A percentile compares a stretch with the other conserved stretches of the same genome.
Conservation (phyloP, 805 yeast species). For the Kluyveromyces aestuarii region DNA sequence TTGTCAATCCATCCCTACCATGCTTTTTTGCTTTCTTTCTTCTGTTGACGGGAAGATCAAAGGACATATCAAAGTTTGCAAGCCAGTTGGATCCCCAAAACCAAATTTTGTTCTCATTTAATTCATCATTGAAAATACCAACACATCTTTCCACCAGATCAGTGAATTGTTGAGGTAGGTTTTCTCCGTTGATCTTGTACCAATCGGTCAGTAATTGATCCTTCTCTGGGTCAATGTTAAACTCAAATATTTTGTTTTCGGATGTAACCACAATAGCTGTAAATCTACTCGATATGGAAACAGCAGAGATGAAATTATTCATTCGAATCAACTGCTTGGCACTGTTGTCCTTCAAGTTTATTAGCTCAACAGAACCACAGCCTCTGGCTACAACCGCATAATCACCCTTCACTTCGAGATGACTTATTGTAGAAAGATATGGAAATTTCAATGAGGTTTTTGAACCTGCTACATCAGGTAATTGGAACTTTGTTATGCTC, state of each 20-base stretch:
- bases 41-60: constrained; percentile 41
- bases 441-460: constrained; percentile 31
- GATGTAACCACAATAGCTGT: constrained; percentile 59
- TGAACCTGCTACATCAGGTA: constrained; percentile 31
- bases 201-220: constrained; percentile 49
- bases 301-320: constrained; percentile 48
- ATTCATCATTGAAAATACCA: constrained; percentile 52
- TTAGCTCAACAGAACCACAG: constrained; percentile 55
- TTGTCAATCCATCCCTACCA: constrained; percentile 35
- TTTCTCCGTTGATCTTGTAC: constrained; percentile 71
- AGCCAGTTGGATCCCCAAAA: constrained; percentile 84
- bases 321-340: constrained; percentile 46
- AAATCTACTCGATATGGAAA: constrained; percentile 42
- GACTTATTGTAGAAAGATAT: constrained; percentile 43
- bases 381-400: constrained; percentile 52
- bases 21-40: constrained; percentile 30
- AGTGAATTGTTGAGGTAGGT: constrained; percentile 57
- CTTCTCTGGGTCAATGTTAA: constrained; percentile 28
- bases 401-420: constrained; percentile 39
- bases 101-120: constrained; percentile 49
- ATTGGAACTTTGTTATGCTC: constrained; percentile 30
- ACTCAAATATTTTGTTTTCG: constrained; percentile 70
- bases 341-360: constrained; percentile 21
- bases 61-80: constrained; percentile 56
- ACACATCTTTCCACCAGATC: constrained; percentile 56